These are phyloP conservation scores for Hypomyces perniciosus DNA, from an alignment of 2,329 filamentous ascomycete genomes.

Conservation along the genomic window DNA sequence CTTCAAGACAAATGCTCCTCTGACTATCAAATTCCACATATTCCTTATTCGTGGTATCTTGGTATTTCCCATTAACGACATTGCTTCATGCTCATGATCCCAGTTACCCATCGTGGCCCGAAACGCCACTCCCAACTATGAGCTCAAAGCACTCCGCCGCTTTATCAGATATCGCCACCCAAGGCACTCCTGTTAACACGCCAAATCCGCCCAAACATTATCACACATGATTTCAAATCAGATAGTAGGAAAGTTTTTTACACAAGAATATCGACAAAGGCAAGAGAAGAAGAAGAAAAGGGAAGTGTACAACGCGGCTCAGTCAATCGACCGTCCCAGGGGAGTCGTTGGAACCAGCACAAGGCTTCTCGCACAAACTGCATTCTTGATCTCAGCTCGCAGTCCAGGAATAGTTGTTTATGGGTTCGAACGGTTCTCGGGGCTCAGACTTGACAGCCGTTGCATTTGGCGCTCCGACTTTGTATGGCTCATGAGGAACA, in stretches of 20 bases:
- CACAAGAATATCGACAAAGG: neutral
- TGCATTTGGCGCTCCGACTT: slow-evolving; percentile 23
- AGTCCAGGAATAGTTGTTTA: slow-evolving; percentile 55
- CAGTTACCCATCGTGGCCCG: neutral
- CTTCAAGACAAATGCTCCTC: neutral
- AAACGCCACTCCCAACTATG: neutral
- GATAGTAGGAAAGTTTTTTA: neutral
- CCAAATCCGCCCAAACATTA: neutral
- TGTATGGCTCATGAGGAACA: slow-evolving; percentile 44
- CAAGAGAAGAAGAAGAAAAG: neutral
- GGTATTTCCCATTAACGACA: slow-evolving; percentile 6
- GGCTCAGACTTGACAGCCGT: slow-evolving; percentile 30
- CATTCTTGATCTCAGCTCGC: slow-evolving; percentile 31
- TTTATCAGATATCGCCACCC: neutral
- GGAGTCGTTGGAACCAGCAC: neutral
- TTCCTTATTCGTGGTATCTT: slow-evolving; percentile 11
- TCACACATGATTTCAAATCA: neutral
- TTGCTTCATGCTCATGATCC: slow-evolving; percentile 22
- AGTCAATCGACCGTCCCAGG: neutral
- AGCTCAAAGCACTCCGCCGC: neutral
- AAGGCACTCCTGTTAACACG: neutral
- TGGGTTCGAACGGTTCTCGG: slow-evolving; percentile 41
- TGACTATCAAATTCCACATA: neutral
- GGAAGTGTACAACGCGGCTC: neutral
- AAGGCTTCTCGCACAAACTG: neutral